Conservation (phyloP, 2,329 filamentous ascomycete genomes). For the Torrubiellomyces zombiae region DNA sequence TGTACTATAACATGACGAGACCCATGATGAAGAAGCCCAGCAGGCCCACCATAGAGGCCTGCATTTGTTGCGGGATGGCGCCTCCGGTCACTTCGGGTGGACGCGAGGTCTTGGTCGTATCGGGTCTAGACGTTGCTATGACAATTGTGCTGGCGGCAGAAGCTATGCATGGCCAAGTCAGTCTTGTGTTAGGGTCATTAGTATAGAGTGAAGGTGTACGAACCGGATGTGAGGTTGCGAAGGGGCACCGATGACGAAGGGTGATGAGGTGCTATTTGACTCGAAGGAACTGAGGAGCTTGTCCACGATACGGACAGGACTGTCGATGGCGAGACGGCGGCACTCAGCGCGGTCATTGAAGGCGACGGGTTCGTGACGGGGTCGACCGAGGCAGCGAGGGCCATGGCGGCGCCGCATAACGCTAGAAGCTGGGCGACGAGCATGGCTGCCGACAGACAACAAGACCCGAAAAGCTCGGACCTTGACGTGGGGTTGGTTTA, state of each 20-base stretch:
- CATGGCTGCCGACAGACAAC: slow-evolving; percentile 7
- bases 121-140: slow-evolving; percentile 7
- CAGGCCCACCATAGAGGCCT: slow-evolving; percentile 17
- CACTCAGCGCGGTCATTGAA: too few relatives aligned
- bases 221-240: slow-evolving; percentile 1
- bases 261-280: not conserved
- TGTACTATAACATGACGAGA: slow-evolving; percentile 15
- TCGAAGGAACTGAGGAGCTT: not conserved
- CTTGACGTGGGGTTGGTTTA: too few relatives aligned
- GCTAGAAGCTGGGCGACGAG: slow-evolving; percentile 6
- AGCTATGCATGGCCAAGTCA: too few relatives aligned
- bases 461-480: too few relatives aligned
- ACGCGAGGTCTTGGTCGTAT: slow-evolving; percentile 12
- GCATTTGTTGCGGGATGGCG: slow-evolving; percentile 15
- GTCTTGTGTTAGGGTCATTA: too few relatives aligned
- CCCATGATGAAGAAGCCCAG: slow-evolving; percentile 20
- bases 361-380: too few relatives aligned
- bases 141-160: slow-evolving; percentile 1
- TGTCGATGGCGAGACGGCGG: slow-evolving; percentile 3
- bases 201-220: too few relatives aligned
- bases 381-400: slow-evolving; percentile 5
- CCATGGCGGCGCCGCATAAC: slow-evolving; percentile 5
- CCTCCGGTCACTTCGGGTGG: slow-evolving; percentile 14
- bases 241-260: slow-evolving; percentile 1
- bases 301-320: slow-evolving; percentile 2